Evolutionary conservation across 2,329 filamentous ascomycete genomes (phyloP), one percentile per base, ranked within the genome.

Genomic region (Pseudopyricularia cyperi): DNA sequence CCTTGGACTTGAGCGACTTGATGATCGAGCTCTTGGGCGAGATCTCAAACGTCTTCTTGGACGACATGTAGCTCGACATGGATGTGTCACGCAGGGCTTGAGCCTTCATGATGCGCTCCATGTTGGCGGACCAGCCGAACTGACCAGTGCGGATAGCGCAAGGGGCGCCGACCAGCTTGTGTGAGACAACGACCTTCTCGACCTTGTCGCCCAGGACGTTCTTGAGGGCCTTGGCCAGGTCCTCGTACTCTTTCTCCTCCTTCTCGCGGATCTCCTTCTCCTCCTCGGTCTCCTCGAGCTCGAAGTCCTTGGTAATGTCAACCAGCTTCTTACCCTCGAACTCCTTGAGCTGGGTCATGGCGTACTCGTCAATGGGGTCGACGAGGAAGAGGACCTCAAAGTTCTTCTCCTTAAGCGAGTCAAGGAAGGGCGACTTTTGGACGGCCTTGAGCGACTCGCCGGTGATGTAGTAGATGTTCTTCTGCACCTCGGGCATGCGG

Each of bases 101-200:
- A 28, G 93, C 93, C 86, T 98, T 98, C 93, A 98, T 98, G 84
- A 98, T 98, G 80, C 93, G 93, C 83, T 98, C 93, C 93, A 98
- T 98, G 83, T 98, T 98, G 69, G 93, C 93, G 54, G 91, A 97
- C 93, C 93, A 98, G 75, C 93, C 93, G 73, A 98, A 98, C 77
- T 97, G 93, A 67, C 93, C 93, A 62, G 93, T 98, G 72, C 93
- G 91, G 80, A 98, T 97, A 70, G 93, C 93, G 74, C 93, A 97
- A 66, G 93, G 93, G 59, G 93, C 82, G 68, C 86, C 87, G 63
- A 87, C 82, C 55, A 98, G 84, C 85, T 97, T 97, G 87, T 97
- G 88, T 61, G 85, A 91, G 70, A 98, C 91, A 58, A 98, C 90
- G 39, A 98, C 93, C 86, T 98, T 98, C 88, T 98, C 93, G 61